Conservation (phyloP, 1,139 yeast genomes). For the Pichia sp. region DNA sequence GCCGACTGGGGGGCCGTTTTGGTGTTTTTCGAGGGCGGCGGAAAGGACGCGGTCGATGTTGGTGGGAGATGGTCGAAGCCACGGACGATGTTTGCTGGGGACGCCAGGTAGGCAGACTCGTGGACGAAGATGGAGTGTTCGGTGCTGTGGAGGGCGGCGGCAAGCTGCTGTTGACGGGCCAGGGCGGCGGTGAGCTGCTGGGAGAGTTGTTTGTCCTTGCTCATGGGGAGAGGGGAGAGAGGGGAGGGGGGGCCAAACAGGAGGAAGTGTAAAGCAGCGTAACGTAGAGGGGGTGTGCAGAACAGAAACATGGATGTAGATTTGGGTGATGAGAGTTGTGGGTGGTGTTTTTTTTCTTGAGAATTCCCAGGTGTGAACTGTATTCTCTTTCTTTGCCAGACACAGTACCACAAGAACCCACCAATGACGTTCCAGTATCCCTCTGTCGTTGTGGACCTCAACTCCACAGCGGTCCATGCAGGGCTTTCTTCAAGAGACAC, state of each 20-base stretch:
- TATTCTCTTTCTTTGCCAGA: no score
- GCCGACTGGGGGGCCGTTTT: not conserved
- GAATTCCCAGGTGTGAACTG: not conserved
- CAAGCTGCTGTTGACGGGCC: conserved; percentile 56
- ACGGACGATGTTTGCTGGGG: conserved; percentile 76
- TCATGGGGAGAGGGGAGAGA: not conserved
- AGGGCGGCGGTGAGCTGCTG: conserved; percentile 62
- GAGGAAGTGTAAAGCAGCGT: not conserved
- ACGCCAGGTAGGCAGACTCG: conserved; percentile 74
- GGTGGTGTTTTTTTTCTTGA: not conserved
- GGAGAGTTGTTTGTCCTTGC: conserved; percentile 61
- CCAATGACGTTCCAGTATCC: conserved; percentile 32
- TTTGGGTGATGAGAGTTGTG: no score
- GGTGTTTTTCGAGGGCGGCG: not conserved
- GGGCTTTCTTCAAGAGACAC: conserved; percentile 63
- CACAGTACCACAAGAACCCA: no score
- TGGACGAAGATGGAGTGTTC: conserved; percentile 80
- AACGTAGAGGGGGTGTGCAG: not conserved
- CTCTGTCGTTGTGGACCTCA: conserved; percentile 65
- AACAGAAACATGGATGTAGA: no score
- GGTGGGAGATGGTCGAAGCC: conserved; percentile 55
- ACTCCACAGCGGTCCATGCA: conserved; percentile 59
- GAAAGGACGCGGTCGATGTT: not conserved
- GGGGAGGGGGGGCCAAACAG: not conserved
- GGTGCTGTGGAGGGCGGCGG: conserved; percentile 50